These are phyloP conservation scores for Chaetomium tenue DNA, from an alignment of 495 filamentous ascomycete species.

Conservation along the genomic window DNA sequence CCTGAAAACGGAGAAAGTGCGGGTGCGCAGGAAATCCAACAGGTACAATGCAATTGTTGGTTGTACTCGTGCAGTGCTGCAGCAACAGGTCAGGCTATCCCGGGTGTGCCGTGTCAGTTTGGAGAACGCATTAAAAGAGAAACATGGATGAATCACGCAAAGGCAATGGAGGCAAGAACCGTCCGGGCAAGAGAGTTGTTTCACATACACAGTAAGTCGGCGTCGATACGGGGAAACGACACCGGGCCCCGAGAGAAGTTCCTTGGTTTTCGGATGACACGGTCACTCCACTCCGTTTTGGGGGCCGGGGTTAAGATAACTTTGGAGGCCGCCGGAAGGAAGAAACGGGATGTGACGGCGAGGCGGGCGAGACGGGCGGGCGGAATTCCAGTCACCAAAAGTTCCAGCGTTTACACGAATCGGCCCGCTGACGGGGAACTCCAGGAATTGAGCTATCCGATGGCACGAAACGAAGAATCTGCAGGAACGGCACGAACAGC, in stretches of 20 bases:
- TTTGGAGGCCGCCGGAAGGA: conserved; percentile 5
- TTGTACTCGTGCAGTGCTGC: conserved; percentile 2
- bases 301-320: neutral
- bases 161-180: neutral
- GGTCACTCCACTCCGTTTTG: conserved; percentile 1
- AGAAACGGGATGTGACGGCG: neutral
- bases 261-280: neutral
- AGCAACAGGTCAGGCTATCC: conserved; percentile 24
- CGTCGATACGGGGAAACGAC: neutral
- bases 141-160: neutral
- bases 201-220: neutral
- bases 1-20: neutral
- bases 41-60: neutral
- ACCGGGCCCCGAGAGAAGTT: neutral
- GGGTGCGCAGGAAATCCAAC: neutral
- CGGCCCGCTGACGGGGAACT: neutral
- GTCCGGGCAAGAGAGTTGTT: neutral
- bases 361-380: too few relatives aligned
- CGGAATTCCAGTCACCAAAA: neutral
- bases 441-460: neutral
- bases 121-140: neutral
- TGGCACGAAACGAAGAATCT: neutral
- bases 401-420: neutral
- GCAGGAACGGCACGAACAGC: conserved; percentile 12
- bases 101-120: conserved; percentile 30